phyloP scores from a whole-genome alignment of 192 early-diverging fungal genomes.

The Paraglomus occultum region DNA sequence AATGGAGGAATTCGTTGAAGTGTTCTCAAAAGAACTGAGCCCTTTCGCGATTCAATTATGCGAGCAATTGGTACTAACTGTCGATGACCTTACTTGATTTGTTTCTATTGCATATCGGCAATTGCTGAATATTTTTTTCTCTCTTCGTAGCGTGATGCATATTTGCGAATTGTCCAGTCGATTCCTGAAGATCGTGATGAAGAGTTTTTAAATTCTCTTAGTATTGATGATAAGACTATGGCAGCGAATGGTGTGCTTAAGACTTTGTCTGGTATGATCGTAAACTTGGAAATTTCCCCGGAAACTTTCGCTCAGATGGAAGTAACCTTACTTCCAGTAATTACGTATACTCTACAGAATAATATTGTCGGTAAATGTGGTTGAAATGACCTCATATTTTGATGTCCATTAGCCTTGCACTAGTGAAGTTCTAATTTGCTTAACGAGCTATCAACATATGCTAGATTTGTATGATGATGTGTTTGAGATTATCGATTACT shows the following conservation, averaged over 20 bases:
- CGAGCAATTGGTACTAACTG: conserved; percentile 64
- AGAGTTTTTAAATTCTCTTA: conserved; percentile 49
- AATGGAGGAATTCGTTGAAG: conserved; percentile 90
- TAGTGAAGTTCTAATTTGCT: background rate
- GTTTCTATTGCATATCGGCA: background rate
- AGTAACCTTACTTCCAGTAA: conserved; percentile 70
- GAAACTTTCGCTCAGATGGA: conserved; percentile 82
- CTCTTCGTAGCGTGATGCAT: conserved; percentile 65
- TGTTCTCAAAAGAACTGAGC: conserved; percentile 84
- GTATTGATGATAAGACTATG: conserved; percentile 80
- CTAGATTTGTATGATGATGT: conserved; percentile 81
- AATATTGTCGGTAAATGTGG: conserved; percentile 51
- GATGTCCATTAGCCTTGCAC: background rate
- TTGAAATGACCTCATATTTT: background rate
- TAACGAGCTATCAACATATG: background rate
- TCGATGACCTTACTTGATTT: background rate
- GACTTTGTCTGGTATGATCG: conserved; percentile 84
- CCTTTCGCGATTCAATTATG: conserved; percentile 92
- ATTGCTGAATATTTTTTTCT: background rate
- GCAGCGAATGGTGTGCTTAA: conserved; percentile 88
- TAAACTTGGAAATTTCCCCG: conserved; percentile 79
- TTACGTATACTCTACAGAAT: conserved; percentile 78
- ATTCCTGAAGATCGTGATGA: conserved; percentile 51
- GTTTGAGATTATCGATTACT: conserved; percentile 88
- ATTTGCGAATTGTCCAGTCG: conserved; percentile 79